Conservation (phyloP, 2,329 filamentous ascomycete species). For the Aspergillus arachidicola region DNA sequence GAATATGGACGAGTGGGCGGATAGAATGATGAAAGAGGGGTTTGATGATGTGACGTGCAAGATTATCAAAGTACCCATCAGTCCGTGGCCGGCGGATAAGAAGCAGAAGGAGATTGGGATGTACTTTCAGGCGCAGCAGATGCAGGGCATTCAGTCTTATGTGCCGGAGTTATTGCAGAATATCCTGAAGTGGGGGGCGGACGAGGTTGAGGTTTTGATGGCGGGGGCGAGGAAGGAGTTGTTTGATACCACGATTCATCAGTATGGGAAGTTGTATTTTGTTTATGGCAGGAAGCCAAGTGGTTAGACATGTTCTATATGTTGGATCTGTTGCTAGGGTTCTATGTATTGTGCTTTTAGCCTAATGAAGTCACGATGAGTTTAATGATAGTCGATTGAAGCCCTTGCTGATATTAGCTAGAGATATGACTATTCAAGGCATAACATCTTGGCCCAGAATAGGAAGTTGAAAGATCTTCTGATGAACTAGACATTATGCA, state of each 20-base stretch:
- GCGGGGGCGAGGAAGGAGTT: background rate
- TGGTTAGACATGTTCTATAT: accelerated
- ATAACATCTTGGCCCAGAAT: no score
- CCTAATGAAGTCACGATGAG: background rate
- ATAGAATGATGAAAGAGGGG: background rate
- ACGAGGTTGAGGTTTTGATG: background rate
- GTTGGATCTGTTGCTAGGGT: background rate
- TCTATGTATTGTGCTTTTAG: background rate
- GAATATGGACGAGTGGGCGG: constrained; percentile 2
- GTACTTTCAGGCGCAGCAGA: background rate
- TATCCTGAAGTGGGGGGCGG: background rate
- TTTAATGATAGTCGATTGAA: background rate
- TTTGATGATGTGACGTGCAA: background rate
- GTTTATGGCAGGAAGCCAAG: background rate
- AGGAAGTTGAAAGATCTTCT: background rate
- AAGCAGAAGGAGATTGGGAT: background rate
- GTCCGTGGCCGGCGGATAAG: background rate
- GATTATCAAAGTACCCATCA: background rate
- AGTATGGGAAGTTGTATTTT: constrained; percentile 1
- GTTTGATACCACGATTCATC: background rate
- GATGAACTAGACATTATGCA: background rate
- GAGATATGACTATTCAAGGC: background rate
- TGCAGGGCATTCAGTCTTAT: background rate
- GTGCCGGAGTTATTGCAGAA: background rate
- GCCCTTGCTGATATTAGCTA: background rate